A percentile compares a stretch with the other conserved stretches of the same genome.
Conservation (phyloP, 1,284 basidiomycete species). For the Prillingera fragicola region DNA sequence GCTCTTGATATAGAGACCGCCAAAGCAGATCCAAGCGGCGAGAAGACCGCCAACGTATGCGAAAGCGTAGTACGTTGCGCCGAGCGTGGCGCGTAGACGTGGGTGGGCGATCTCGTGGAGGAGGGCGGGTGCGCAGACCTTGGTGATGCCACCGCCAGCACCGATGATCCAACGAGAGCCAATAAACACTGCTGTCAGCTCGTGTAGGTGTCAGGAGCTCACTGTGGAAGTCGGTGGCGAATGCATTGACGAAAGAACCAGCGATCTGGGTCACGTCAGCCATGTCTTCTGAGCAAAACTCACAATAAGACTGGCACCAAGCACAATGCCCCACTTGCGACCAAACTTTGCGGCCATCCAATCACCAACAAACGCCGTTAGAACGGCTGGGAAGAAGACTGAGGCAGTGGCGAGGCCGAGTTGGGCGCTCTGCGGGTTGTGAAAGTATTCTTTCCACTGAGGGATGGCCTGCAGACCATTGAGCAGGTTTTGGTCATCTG, state of each 20-base stretch:
- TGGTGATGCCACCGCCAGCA: constrained; percentile 28
- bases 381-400: constrained; percentile 27
- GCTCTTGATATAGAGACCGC: constrained; percentile 22
- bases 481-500: constrained; percentile 25
- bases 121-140: constrained; percentile 21
- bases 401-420: constrained; percentile 27
- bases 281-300: neutral
- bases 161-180: constrained; percentile 25
- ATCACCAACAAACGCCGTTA: constrained; percentile 23
- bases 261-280: constrained; percentile 10
- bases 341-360: constrained; percentile 21
- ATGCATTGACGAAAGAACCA: constrained; percentile 17
- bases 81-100: constrained; percentile 13
- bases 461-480: constrained; percentile 24
- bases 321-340: constrained; percentile 18
- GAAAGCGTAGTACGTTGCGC: constrained; percentile 20
- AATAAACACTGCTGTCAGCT: constrained; percentile 19
- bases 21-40: constrained; percentile 22
- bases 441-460: constrained; percentile 27
- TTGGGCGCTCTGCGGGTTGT: constrained; percentile 15
- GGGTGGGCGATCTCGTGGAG: constrained; percentile 26
- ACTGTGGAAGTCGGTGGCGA: constrained; percentile 11
- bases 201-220: neutral
- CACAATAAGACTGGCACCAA: constrained; percentile 24
- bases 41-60: constrained; percentile 24